Percentiles rank a stretch among this genome's conserved stretches.
phyloP scores from a whole-genome alignment of 805 yeast species.

The Yarrowia porcina region DNA sequence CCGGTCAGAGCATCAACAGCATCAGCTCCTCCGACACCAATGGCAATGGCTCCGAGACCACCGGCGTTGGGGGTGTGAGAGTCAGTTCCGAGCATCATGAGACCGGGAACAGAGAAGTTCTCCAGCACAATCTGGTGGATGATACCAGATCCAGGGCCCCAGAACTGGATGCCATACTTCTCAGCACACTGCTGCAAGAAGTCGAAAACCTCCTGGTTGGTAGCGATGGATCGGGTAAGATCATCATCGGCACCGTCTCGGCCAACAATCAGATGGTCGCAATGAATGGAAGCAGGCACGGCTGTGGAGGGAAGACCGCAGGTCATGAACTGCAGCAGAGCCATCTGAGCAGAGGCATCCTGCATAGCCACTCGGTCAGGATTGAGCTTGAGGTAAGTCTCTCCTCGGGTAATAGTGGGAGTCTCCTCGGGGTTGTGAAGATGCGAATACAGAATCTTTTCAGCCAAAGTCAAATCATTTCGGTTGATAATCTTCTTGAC shows the following conservation, averaged over 20 bases:
- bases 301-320: constrained; percentile 84
- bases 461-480: constrained; percentile 86
- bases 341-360: constrained; percentile 99
- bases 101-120: constrained; percentile 95
- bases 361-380: constrained; percentile 99
- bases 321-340: constrained; percentile 96
- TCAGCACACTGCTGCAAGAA: constrained; percentile 90
- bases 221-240: constrained; percentile 71
- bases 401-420: constrained; percentile 67
- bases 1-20: constrained; percentile 98
- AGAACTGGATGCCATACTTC: constrained; percentile 94
- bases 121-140: constrained; percentile 97
- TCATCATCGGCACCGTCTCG: constrained; percentile 87
- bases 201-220: constrained; percentile 93
- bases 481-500: constrained; percentile 66
- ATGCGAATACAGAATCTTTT: constrained; percentile 91
- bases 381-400: constrained; percentile 82
- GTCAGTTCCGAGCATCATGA: constrained; percentile 96
- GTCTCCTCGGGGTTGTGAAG: constrained; percentile 80
- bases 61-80: constrained; percentile 99
- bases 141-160: constrained; percentile 99
- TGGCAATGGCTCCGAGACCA: constrained; percentile 96
- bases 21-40: constrained; percentile 99
- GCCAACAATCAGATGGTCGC: constrained; percentile 97
- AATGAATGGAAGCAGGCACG: constrained; percentile 94